phyloP scores from a whole-genome alignment of 2,329 filamentous ascomycete genomes.

The Berkeleyomyces basicola region DNA sequence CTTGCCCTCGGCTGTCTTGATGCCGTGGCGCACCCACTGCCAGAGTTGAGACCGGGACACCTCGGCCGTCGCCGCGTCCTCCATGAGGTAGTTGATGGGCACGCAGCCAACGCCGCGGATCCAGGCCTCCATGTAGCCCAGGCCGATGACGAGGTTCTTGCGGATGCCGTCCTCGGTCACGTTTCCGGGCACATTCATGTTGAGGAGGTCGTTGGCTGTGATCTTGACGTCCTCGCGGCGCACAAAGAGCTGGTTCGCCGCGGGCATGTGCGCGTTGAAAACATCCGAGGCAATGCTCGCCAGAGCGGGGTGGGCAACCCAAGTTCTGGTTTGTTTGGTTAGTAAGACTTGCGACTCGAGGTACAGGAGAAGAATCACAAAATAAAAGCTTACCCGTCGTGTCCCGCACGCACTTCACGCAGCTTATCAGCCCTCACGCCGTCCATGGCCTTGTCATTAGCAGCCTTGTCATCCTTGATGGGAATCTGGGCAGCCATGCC shows the following conservation, averaged over 20 bases:
- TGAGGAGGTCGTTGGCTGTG: slow-evolving; percentile 76
- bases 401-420: slow-evolving; percentile 83
- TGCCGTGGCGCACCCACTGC: slow-evolving; percentile 72
- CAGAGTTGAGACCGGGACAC: slow-evolving; percentile 88
- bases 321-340: slow-evolving; percentile 36
- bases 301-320: slow-evolving; percentile 92
- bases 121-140: slow-evolving; percentile 99
- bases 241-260: slow-evolving; percentile 86
- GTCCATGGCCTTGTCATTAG: slow-evolving; percentile 90
- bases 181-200: slow-evolving; percentile 91
- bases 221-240: slow-evolving; percentile 81
- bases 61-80: slow-evolving; percentile 93
- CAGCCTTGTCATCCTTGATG: slow-evolving; percentile 83
- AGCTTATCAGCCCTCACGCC: slow-evolving; percentile 89
- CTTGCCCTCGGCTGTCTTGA: slow-evolving; percentile 74
- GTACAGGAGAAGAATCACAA: neutral
- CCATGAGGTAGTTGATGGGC: slow-evolving; percentile 96
- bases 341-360: neutral
- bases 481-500: slow-evolving; percentile 98
- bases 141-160: slow-evolving; percentile 93
- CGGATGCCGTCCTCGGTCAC: slow-evolving; percentile 90
- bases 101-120: slow-evolving; percentile 87
- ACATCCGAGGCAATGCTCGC: slow-evolving; percentile 76
- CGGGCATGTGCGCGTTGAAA: slow-evolving; percentile 98
- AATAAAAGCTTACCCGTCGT: slow-evolving; percentile 45